Base-by-base conservation (phyloP, 352 stramenopile species). In the Pythium biforme region DNA sequence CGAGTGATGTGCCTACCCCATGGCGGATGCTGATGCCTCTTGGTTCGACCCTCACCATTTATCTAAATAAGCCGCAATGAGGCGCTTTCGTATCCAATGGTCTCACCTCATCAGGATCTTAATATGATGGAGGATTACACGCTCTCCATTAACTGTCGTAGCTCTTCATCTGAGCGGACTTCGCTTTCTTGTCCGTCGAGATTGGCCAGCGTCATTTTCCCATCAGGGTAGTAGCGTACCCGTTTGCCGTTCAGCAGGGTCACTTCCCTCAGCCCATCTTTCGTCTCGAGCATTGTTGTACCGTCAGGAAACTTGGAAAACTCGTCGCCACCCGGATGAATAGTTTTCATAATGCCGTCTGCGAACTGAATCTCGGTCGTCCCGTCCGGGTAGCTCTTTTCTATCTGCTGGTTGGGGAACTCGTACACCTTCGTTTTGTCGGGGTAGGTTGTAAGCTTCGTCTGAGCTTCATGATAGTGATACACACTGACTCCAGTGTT, bases 391-490 rank as follows among this genome's bases (percentile, higher is more conserved):
- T 91, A 87, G 58, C 97, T 97, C 46, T 90, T 94, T 75, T 99
- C 97, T 20, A 97, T 75, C 73, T 98, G 94, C 31, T 95, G 76
- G 64, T 97, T 98, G 1, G 96, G 83, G 64, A 99, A 99, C 72
- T 99, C 92, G 70, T 98, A 99, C 17, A 99, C 83, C 56, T 98
- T 94, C 8, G 89, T 90, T 27, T 94, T 92, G 70, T 99, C 94
- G 7, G 90, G 77, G 68, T 96, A 95, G 7, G 88, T 98, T 11
- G 94, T 97, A 39, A 99, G 86, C 65, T 90, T 98, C 15, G 95
- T 98, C 59, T 97, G 69, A 12, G 95, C 91, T 41, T 93, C 84
- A 51, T 85, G 75, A 75, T 98, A 98, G 68, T 96, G 97, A 74
- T 98, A 98, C 47, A 98, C 83, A 70, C 86, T 92, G 55, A 97